These are phyloP conservation scores for Nitzschia inconspicua DNA, from an alignment of 108 stramenopile species.

Conservation along the genomic window DNA sequence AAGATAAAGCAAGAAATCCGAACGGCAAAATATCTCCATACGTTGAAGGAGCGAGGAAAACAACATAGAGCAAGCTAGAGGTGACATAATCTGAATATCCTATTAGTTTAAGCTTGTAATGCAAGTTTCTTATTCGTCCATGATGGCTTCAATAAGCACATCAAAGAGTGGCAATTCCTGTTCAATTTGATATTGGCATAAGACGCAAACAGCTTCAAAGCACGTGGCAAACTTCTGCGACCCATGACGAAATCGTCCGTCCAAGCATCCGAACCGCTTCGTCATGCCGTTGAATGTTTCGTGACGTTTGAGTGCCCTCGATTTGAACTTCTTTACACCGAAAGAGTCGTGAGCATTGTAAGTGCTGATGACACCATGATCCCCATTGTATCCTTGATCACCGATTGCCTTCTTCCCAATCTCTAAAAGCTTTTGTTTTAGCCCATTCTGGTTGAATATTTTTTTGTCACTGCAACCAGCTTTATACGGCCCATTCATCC, in stretches of 20 bases:
- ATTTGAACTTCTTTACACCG: slow-evolving; percentile 7
- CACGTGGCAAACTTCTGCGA: background rate
- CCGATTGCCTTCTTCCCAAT: background rate
- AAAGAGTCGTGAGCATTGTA: background rate
- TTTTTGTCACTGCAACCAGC: slow-evolving; percentile 11
- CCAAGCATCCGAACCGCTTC: slow-evolving; percentile 9
- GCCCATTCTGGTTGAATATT: slow-evolving; percentile 10
- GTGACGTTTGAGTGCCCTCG: slow-evolving; percentile 7
- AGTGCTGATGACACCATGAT: background rate
- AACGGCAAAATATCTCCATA: no score
- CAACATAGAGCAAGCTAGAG: no score
- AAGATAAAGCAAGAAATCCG: no score
- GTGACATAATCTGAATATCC: no score
- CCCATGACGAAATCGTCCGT: slow-evolving; percentile 6
- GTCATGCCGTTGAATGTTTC: slow-evolving; percentile 18
- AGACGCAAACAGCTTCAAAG: slow-evolving; percentile 21
- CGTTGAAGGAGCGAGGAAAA: no score
- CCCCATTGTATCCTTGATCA: slow-evolving; percentile 1
- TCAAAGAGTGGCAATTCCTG: no score
- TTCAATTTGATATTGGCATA: slow-evolving; percentile 20
- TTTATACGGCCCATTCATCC: slow-evolving; percentile 26
- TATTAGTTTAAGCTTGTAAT: no score
- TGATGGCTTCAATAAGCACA: no score
- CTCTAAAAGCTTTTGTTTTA: background rate
- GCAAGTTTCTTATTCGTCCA: no score